Evolutionary conservation across 768 basidiomycete species (phyloP), one percentile per base, ranked within the genome.

Genomic region (Suillus occidentalis): DNA sequence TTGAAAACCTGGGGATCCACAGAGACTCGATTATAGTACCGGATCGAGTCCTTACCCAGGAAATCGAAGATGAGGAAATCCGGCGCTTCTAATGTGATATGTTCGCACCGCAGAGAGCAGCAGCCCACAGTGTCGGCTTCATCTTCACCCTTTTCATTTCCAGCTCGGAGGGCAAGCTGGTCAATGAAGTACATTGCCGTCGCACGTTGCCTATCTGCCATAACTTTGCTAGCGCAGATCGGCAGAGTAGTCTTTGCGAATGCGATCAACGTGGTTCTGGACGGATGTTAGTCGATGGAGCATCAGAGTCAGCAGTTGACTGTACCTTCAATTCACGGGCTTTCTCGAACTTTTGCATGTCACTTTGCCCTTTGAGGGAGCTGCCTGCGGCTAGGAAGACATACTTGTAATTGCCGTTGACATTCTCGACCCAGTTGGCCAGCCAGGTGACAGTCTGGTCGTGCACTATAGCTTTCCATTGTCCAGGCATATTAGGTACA

Each of bases 111-210:
- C 58, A 99, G 81, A 5, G 97, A 99, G 77, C 97, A 99, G 79
- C 97, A 99, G 74, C 97, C 97, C 63, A 99, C 95, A 0, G 97
- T 99, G 75, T 99, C 97, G 1, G 97, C 97, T 78, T 99, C 97
- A 70, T 99, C 97, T 72, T 98, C 97, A 52, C 97, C 97, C 78
- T 99, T 99, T 81, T 99, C 97, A 78, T 99, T 99, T 68, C 97
- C 97, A 56, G 96, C 96, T 84, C 97, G 93, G 76, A 99, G 91
- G 42, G 97, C 97, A 42, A 98, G 85, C 72, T 88, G 88, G 78
- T 99, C 97, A 72, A 99, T 99, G 79, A 99, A 94, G 77, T 99
- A 99, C 90, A 99, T 92, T 18, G 97, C 92, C 1, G 97, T 99
- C n/a, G 97, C 97, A 31, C 97, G 89, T 78, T 99, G 97, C 40